Conservation (phyloP, 331 rosid genomes). For the Acacia pycnantha region DNA sequence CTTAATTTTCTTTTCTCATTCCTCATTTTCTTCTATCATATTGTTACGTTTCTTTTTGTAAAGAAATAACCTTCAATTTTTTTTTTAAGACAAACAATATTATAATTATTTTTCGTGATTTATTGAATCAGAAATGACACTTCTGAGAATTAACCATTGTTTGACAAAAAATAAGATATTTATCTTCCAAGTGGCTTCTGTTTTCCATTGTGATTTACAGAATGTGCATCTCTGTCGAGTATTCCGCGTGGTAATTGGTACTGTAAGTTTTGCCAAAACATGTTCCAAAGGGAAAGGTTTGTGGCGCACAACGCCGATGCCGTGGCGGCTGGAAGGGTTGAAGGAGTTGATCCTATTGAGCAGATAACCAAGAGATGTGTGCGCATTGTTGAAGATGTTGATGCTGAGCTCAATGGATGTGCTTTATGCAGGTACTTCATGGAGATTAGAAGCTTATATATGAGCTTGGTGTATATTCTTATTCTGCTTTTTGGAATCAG, state of each 20-base stretch:
- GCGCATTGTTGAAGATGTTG: constrained; percentile 82
- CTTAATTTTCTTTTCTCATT: neutral
- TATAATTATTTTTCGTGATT: constrained; percentile 8
- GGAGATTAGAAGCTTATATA: constrained; percentile 13
- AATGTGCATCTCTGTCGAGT: constrained; percentile 78
- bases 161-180: neutral
- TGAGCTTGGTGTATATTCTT: constrained; percentile 14
- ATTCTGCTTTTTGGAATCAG: constrained; percentile 12
- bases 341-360: constrained; percentile 88
- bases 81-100: neutral
- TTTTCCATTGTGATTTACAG: constrained; percentile 41
- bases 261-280: constrained; percentile 83
- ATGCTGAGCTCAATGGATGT: constrained; percentile 86
- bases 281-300: constrained; percentile 66
- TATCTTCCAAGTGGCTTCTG: constrained; percentile 10
- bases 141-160: constrained; percentile 11
- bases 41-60: neutral
- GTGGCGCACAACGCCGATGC: constrained; percentile 71
- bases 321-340: constrained; percentile 85
- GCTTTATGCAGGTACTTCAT: constrained; percentile 69
- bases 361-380: constrained; percentile 85
- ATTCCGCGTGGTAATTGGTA: constrained; percentile 87
- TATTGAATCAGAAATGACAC: constrained; percentile 11
- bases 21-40: constrained; percentile 9
- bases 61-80: constrained; percentile 12